Conservation (phyloP, 1,284 basidiomycete genomes). For the Ceratobasidium sp. region DNA sequence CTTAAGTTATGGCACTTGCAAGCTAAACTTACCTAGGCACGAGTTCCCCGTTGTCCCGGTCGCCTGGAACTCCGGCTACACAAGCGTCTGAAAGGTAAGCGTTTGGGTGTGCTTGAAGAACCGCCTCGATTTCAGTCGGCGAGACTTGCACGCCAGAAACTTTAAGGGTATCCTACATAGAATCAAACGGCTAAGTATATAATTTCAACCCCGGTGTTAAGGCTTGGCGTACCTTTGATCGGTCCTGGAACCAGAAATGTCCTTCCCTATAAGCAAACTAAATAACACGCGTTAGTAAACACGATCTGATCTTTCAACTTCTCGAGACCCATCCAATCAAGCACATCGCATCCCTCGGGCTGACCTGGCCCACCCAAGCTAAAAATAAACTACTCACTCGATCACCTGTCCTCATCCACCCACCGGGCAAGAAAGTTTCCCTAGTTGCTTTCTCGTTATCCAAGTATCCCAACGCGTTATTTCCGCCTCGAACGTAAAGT, state of each 20-base stretch:
- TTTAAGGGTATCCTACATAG: slow-evolving; percentile 49
- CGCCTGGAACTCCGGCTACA: slow-evolving; percentile 68
- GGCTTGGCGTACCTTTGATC: slow-evolving; percentile 60
- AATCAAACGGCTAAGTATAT: not conserved
- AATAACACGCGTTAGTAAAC: slow-evolving; percentile 9
- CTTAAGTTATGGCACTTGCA: slow-evolving; percentile 9
- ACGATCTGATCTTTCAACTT: not conserved
- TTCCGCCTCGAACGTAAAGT: slow-evolving; percentile 62
- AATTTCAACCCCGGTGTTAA: not conserved
- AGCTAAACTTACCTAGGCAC: slow-evolving; percentile 18
- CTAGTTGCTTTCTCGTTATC: slow-evolving; percentile 71
- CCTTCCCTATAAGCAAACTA: slow-evolving; percentile 25
- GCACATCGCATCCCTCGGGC: too few relatives aligned
- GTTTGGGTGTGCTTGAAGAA: slow-evolving; percentile 67
- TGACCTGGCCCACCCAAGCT: too few relatives aligned
- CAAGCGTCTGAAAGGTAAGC: slow-evolving; percentile 67
- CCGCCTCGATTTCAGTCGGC: slow-evolving; percentile 75
- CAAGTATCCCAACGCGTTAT: slow-evolving; percentile 68
- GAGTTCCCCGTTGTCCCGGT: slow-evolving; percentile 24
- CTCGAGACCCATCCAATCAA: too few relatives aligned
- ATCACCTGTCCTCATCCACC: slow-evolving; percentile 80
- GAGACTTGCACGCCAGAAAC: slow-evolving; percentile 80
- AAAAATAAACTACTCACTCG: slow-evolving; percentile 59
- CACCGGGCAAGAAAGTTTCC: slow-evolving; percentile 68
- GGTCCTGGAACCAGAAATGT: slow-evolving; percentile 64